Conservation (phyloP, 805 yeast species). For the Yarrowia keelungensis region DNA sequence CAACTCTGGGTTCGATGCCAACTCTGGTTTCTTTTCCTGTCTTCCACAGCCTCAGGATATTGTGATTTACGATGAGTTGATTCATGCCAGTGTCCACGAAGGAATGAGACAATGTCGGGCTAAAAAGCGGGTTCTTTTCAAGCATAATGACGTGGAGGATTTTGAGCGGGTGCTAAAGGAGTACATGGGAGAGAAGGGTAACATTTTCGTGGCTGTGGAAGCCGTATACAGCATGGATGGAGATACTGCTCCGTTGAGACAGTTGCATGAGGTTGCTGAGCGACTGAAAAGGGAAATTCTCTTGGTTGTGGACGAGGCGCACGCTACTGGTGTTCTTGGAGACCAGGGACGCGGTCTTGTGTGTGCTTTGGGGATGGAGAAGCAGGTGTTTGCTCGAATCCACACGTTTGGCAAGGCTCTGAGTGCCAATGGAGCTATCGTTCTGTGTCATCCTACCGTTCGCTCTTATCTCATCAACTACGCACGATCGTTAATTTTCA, state of each 20-base stretch:
- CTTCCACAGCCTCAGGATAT: constrained; percentile 44
- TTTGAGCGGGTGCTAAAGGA: constrained; percentile 23
- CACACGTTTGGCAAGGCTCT: constrained; percentile 47
- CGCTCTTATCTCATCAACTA: constrained; percentile 43
- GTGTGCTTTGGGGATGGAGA: constrained; percentile 40
- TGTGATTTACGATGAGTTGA: constrained; percentile 44
- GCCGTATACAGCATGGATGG: constrained; percentile 46
- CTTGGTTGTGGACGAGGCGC: constrained; percentile 80
- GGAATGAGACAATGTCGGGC: constrained; percentile 44
- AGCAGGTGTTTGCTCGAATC: constrained; percentile 41
- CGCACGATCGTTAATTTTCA: constrained; percentile 45
- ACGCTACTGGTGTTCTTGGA: constrained; percentile 90
- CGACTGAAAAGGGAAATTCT: constrained; percentile 7
- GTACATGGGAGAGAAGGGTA: constrained; percentile 8
- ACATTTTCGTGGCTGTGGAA: constrained; percentile 44
- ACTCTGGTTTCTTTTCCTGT: constrained; percentile 43
- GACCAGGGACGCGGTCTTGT: constrained; percentile 72
- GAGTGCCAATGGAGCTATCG: constrained; percentile 44
- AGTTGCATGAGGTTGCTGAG: constrained; percentile 8
- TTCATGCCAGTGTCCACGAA: constrained; percentile 46
- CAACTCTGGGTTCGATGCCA: constrained; percentile 46
- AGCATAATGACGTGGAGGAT: constrained; percentile 42
- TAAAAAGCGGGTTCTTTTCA: constrained; percentile 26
- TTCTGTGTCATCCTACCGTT: constrained; percentile 40
- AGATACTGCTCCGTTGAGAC: constrained; percentile 43